phyloP scores from a whole-genome alignment of 495 filamentous ascomycete species.

The Lasiosphaeris hirsuta region DNA sequence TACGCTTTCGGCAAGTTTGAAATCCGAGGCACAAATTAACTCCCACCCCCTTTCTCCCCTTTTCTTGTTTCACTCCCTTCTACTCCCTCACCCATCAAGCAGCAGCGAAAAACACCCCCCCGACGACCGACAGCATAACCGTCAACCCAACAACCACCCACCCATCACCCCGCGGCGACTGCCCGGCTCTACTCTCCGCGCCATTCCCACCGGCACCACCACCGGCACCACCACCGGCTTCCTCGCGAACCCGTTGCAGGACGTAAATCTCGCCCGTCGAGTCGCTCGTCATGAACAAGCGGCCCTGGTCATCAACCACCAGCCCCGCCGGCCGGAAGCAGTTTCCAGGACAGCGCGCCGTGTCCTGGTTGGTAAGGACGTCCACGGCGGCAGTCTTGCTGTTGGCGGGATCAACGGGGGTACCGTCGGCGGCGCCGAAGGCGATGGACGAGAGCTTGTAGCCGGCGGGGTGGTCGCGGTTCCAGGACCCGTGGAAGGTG shows the following conservation, averaged over 20 bases:
- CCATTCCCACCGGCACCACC: background rate
- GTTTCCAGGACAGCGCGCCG: conserved; percentile 37
- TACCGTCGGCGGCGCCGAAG: conserved; percentile 33
- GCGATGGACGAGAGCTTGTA: conserved; percentile 52
- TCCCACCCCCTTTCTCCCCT: background rate
- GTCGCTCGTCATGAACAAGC: conserved; percentile 57
- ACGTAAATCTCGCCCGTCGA: conserved; percentile 58
- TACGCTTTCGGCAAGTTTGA: no score
- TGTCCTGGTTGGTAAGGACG: conserved; percentile 49
- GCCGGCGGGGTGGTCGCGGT: conserved; percentile 51
- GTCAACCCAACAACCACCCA: conserved; percentile 4
- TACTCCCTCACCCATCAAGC: background rate
- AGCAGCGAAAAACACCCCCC: conserved; percentile 8
- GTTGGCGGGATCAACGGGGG: conserved; percentile 40
- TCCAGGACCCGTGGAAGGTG: conserved; percentile 49
- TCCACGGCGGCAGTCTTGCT: conserved; percentile 44
- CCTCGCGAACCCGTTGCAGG: conserved; percentile 24
- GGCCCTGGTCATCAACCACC: conserved; percentile 43
- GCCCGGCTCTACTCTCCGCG: background rate
- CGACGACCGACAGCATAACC: conserved; percentile 6
- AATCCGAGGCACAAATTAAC: no score
- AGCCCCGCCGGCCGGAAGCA: conserved; percentile 59
- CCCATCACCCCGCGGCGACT: background rate
- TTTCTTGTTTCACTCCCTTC: background rate
- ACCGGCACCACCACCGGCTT: background rate